Conservation (phyloP, 2,329 filamentous ascomycete genomes). For the Cryphonectria carpinicola region DNA sequence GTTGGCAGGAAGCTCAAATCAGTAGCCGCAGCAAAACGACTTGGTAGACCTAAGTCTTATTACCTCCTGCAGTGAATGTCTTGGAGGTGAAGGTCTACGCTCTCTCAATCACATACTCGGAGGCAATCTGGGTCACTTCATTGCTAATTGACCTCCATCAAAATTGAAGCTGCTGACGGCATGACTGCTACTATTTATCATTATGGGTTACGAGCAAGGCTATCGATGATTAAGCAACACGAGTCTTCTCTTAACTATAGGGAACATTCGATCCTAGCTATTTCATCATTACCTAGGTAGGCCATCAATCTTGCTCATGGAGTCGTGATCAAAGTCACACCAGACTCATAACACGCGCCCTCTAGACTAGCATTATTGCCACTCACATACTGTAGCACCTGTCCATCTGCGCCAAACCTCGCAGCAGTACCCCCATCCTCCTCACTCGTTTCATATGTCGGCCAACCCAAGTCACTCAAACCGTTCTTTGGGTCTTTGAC, state of each 20-base stretch:
- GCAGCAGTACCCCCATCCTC: conserved; percentile 8
- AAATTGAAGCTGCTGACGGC: neutral
- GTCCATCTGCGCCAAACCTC: conserved; percentile 6
- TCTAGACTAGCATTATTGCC: conserved; percentile 10
- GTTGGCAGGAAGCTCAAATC: no score
- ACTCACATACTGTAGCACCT: conserved; percentile 15
- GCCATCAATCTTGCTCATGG: neutral
- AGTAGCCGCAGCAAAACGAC: no score
- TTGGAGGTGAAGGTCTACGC: neutral
- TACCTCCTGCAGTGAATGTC: neutral
- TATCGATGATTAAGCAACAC: no score
- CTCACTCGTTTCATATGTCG: conserved; percentile 25
- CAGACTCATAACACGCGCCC: conserved; percentile 8
- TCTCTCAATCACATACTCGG: neutral
- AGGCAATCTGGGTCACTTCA: neutral
- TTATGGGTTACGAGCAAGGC: no score
- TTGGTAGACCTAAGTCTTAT: no score
- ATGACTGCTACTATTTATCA: no score
- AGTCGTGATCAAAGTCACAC: conserved; percentile 9
- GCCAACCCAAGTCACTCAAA: conserved; percentile 37
- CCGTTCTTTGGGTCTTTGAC: conserved; percentile 46
- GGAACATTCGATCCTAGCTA: neutral
- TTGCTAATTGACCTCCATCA: neutral
- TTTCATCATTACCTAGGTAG: neutral
- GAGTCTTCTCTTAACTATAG: no score